Conservation (phyloP, 371 early-diverging fungal species). For the Basidiobolus heterosporus region DNA sequence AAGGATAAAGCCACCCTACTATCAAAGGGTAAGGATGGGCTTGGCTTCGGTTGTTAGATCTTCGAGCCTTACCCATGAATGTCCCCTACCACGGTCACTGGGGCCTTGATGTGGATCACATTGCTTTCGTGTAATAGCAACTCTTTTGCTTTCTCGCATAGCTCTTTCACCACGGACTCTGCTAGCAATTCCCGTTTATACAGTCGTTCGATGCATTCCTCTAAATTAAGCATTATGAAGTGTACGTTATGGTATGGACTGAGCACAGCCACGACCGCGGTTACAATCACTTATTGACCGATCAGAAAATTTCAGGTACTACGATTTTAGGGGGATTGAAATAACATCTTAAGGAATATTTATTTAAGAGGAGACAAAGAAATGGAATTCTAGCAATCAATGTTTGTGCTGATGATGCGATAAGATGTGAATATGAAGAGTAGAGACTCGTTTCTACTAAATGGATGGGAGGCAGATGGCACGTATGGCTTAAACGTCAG, state of each 20-base stretch:
- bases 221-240: conserved; percentile 23
- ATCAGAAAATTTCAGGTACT: too few species aligned
- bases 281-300: too few species aligned
- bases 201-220: conserved; percentile 46
- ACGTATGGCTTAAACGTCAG: conserved; percentile 2
- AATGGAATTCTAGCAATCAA: too few species aligned
- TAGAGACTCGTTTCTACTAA: too few species aligned
- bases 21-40: background rate
- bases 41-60: background rate
- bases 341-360: too few species aligned
- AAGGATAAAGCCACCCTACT: background rate
- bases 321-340: too few species aligned
- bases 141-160: conserved; percentile 78
- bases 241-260: too few species aligned
- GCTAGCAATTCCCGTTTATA: conserved; percentile 66
- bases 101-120: conserved; percentile 70
- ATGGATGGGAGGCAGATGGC: too few species aligned
- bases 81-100: conserved; percentile 90
- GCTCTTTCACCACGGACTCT: conserved; percentile 65
- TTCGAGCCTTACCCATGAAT: conserved; percentile 67
- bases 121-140: conserved; percentile 80
- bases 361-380: too few species aligned
- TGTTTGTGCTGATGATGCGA: too few species aligned
- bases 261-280: too few species aligned
- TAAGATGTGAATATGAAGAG: too few species aligned